Base-by-base conservation (phyloP, 176 grass and related monocot species). In the Oryza nivara region DNA sequence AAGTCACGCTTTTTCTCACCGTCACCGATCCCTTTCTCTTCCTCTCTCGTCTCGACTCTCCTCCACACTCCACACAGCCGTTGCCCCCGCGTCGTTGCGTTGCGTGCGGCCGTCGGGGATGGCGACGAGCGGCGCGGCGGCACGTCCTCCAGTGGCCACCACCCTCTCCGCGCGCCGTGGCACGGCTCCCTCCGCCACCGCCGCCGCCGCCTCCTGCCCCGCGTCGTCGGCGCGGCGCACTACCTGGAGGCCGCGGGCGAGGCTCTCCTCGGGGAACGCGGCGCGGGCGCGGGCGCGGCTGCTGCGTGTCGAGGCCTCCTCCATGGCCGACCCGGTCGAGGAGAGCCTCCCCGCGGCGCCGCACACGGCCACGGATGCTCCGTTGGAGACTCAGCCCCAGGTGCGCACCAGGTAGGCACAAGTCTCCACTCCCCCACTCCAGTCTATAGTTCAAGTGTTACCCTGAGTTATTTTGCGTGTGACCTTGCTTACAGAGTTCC, bases 391-490 rank as follows among this genome's bases (percentile, higher is more conserved):
- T 26, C 77, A 43, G 17, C 70, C 83, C 54, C 81, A 82, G 84
- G 64, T 82, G 28, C 87, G 85, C 34, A 89, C 76, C 56, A 69
- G 93, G 93, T 93, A 51, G n/a, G 89, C 77, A 61, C 11, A 20
- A 10, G 43, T 36, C 14, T 70, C 2, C 11, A 25, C 25, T 67
- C 34, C 16, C 16, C 14, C 51, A 6, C 3, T 54, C 17, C 52
- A 56, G 15, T 17, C 17, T 56, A 20, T 11, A 20, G 16, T 56
- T 52, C 16, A 52, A 52, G 3, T 19, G 17, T 56, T 19, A 56
- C 6, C 38, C 15, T 52, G 49, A 52, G 19, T 58, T 58, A 20
- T 58, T 58, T 58, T 58, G 51, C 68, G 40, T 72, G 76, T 1
- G 20, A 7, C 74, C 40, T 60, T 41, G 35, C 54, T 63, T 11